These are phyloP conservation scores for Peronosclerospora sorghi DNA, from an alignment of 352 stramenopile genomes.

Conservation along the genomic window DNA sequence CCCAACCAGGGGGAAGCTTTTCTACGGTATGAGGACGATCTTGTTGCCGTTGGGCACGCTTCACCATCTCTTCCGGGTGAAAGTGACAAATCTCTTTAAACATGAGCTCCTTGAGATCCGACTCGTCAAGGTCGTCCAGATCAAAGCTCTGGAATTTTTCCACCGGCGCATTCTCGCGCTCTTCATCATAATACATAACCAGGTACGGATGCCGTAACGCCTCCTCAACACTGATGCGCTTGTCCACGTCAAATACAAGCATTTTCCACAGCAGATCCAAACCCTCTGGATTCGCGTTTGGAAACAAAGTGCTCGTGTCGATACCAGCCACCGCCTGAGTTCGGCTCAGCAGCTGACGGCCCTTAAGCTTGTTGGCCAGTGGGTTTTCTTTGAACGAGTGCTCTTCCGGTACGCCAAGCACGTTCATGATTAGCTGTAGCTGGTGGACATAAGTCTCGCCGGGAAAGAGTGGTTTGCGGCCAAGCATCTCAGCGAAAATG, in stretches of 20 bases:
- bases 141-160: slow-evolving; percentile 81
- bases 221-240: slow-evolving; percentile 92
- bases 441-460: slow-evolving; percentile 83
- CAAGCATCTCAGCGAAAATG: slow-evolving; percentile 84
- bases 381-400: slow-evolving; percentile 85
- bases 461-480: slow-evolving; percentile 75
- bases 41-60: slow-evolving; percentile 63
- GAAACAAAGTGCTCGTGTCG: slow-evolving; percentile 72
- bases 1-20: slow-evolving; percentile 72
- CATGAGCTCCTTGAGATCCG: slow-evolving; percentile 84
- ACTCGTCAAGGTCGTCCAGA: slow-evolving; percentile 70
- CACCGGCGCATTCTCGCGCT: slow-evolving; percentile 51
- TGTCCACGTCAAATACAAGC: slow-evolving; percentile 88
- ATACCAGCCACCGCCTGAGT: slow-evolving; percentile 75
- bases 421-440: slow-evolving; percentile 85
- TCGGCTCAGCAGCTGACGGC: slow-evolving; percentile 67
- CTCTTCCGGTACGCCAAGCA: slow-evolving; percentile 76
- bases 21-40: slow-evolving; percentile 58
- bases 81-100: slow-evolving; percentile 87
- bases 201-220: slow-evolving; percentile 96
- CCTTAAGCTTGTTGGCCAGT: slow-evolving; percentile 81
- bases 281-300: slow-evolving; percentile 77
- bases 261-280: slow-evolving; percentile 83
- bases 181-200: slow-evolving; percentile 74
- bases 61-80: slow-evolving; percentile 83